These are phyloP conservation scores for Bolboschoenus planiculmis DNA, from an alignment of 176 grass and related monocot genomes.

Conservation along the genomic window DNA sequence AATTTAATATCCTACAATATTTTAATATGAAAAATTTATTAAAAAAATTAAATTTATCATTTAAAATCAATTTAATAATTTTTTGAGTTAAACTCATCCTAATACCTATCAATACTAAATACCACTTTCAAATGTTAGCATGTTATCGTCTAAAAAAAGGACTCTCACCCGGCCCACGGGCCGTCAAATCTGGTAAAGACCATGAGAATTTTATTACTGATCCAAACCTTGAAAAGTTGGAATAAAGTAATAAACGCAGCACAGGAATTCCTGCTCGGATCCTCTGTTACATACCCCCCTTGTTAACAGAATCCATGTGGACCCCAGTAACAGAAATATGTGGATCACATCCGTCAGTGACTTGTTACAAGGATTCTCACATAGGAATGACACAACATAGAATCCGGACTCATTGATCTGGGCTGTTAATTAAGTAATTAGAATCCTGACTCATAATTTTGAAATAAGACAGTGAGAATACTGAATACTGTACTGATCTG, in stretches of 20 bases:
- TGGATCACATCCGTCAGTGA: too few species aligned
- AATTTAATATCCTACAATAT: too few species aligned
- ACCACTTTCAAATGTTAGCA: background rate
- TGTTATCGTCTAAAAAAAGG: background rate
- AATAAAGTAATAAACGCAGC: background rate
- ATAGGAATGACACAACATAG: background rate
- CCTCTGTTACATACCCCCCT: too few species aligned
- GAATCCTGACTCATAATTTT: background rate
- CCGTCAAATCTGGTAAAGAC: background rate
- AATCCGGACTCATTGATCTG: background rate
- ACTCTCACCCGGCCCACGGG: background rate
- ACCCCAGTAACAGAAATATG: too few species aligned
- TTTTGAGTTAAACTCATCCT: too few species aligned
- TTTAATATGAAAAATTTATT: too few species aligned
- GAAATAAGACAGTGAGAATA: background rate
- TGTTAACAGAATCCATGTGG: too few species aligned
- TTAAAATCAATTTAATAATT: too few species aligned
- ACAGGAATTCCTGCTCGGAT: too few species aligned
- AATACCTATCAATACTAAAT: too few species aligned
- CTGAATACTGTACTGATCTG: background rate
- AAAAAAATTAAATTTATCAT: too few species aligned
- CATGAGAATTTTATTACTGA: background rate
- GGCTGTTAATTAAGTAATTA: background rate
- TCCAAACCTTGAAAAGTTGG: background rate
- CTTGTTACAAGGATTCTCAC: too few species aligned